phyloP scores from a whole-genome alignment of 805 yeast genomes.

The Naumovozyma castellii region DNA sequence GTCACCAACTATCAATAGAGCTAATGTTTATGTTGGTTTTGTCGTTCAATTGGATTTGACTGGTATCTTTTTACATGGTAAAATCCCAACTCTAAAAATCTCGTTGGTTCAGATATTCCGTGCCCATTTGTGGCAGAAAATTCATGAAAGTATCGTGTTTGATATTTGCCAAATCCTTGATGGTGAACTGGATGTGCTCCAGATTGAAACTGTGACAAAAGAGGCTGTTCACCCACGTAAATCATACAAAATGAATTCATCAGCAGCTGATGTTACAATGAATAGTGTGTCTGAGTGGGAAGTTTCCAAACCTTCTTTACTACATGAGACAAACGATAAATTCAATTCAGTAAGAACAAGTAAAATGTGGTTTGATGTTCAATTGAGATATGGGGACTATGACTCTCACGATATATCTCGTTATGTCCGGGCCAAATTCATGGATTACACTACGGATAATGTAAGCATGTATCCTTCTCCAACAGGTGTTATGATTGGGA shows the following conservation, averaged over 20 bases:
- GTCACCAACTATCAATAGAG: constrained; percentile 98
- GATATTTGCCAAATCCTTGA: constrained; percentile 90
- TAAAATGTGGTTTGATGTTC: constrained; percentile 92
- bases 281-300: constrained; percentile 74
- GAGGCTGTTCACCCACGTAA: constrained; percentile 94
- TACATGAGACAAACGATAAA: constrained; percentile 61
- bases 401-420: constrained; percentile 95
- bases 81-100: constrained; percentile 92
- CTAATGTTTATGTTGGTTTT: constrained; percentile 96
- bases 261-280: constrained; percentile 82
- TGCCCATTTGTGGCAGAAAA: constrained; percentile 98
- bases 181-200: constrained; percentile 71
- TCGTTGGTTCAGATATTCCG: constrained; percentile 93
- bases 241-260: constrained; percentile 93
- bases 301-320: constrained; percentile 68
- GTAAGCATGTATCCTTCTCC: constrained; percentile 83
- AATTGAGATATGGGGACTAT: constrained; percentile 90
- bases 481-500: constrained; percentile 81
- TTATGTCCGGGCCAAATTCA: constrained; percentile 82
- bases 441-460: constrained; percentile 87
- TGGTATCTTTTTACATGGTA: constrained; percentile 94
- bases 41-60: constrained; percentile 92
- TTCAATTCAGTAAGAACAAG: constrained; percentile 48
- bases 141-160: constrained; percentile 89
- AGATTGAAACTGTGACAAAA: constrained; percentile 78